Percentiles rank a stretch among this genome's conserved stretches.
Evolutionary conservation across 768 basidiomycete species (phyloP).

Genomic region (Tricholoma terreum): DNA sequence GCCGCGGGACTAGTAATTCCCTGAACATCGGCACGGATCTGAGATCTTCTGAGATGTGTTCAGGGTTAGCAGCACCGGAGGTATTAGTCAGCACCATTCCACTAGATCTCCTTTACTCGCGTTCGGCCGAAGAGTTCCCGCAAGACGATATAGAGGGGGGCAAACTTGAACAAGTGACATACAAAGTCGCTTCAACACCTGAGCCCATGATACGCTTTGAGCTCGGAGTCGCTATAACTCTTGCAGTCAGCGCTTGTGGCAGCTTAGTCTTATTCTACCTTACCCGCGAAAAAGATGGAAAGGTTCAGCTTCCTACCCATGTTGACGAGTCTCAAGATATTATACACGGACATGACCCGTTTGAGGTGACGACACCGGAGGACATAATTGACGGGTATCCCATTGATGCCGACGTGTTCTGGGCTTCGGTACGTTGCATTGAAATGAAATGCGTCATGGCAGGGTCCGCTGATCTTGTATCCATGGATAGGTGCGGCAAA

Average conservation of each 20-base stretch:
- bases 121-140: no score
- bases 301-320: constrained; percentile 2
- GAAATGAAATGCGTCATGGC: no score
- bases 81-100: no score
- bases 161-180: not conserved
- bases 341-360: constrained; percentile 46
- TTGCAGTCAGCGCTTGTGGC: not conserved
- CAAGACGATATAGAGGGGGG: no score
- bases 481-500: constrained; percentile 49
- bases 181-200: not conserved
- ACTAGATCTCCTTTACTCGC: no score
- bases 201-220: not conserved
- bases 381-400: constrained; percentile 69
- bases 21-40: no score
- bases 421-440: constrained; percentile 43
- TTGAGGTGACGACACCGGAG: constrained; percentile 69
- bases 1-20: no score
- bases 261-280: constrained; percentile 1
- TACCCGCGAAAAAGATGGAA: not conserved
- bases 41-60: no score
- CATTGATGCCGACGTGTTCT: constrained; percentile 57
- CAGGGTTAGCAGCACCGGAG: no score
- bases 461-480: not conserved
- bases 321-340: not conserved
- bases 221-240: not conserved